Evolutionary conservation across 257 asterid genomes (phyloP), one percentile per base, ranked within the genome.

Genomic region (Prunella vulgaris): DNA sequence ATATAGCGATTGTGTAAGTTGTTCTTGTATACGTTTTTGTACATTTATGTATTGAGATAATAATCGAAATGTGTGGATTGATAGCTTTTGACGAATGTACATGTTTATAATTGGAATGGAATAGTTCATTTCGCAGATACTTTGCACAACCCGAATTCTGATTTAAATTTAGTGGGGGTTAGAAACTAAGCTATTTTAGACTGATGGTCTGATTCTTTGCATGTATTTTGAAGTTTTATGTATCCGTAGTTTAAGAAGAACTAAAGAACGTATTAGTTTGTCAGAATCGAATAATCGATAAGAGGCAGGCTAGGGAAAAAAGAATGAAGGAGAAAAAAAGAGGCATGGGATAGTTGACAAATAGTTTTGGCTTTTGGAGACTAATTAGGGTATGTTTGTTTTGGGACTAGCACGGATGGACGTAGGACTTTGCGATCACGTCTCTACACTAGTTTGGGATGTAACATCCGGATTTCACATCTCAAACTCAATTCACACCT

Each of bases 1-100:
- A n/a, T n/a, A n/a, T n/a, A 74, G 48, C 74, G 51, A 52, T 61
- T 68, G 68, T 67, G 79, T 74, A 69, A 78, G 79, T 69, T 35
- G 12, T 25, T 12, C 12, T 69, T 28, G 51, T 27, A 25, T 27
- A 3, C 30, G 18, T 57, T 46, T 46, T 44, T 79, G 77, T 66
- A 60, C 15, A 60, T 74, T 32, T 2, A 10, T 42, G 48, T 44
- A 15, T 8, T 32, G 21, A 59, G 68, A 60, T 68, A 33, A 44
- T 64, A 5, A 5, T 62, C 24, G 35, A 12, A 32, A 32, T 70
- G 65, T 46, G 76, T 46, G 59, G 42, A 30, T 30, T 42, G 33
- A 44, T 60, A 5, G 20, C 64, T 17, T n/a, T 64, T 33, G 14
- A 5, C 17, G 21, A 57, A 48, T 54, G 48, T 63, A 33, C 37